Evolutionary conservation across 345 rosid genomes (phyloP).

Genomic region (Jatropha curcas): DNA sequence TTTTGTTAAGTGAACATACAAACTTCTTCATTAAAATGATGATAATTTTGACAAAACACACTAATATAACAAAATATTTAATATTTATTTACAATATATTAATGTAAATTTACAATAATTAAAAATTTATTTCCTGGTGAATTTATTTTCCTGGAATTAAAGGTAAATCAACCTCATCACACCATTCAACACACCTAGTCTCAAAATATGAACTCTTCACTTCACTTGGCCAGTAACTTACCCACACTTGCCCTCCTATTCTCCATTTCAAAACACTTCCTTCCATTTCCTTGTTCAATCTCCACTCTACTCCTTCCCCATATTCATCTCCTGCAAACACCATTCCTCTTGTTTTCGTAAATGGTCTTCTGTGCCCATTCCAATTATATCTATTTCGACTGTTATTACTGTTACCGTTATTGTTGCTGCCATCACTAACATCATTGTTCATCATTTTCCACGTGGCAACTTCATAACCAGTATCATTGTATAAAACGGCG

Average conservation of each 20-base stretch:
- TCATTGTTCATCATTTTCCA: constrained; percentile 24
- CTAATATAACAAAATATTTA: no score
- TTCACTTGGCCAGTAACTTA: constrained; percentile 69
- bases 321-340: constrained; percentile 74
- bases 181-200: constrained; percentile 85
- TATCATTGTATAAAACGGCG: constrained; percentile 57
- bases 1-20: no score
- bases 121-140: no score
- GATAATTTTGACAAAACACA: no score
- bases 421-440: neutral
- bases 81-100: no score
- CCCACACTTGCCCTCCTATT: constrained; percentile 73
- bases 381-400: constrained; percentile 15
- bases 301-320: constrained; percentile 70
- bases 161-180: constrained; percentile 86
- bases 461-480: constrained; percentile 46
- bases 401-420: neutral
- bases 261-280: constrained; percentile 93
- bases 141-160: constrained; percentile 43
- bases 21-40: no score
- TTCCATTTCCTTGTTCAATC: constrained; percentile 86
- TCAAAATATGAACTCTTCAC: constrained; percentile 53
- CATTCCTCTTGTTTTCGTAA: constrained; percentile 75
- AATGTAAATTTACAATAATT: no score
- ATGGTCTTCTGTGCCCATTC: constrained; percentile 41